Conservation (phyloP, 345 rosid species). For the Limnanthes douglasii region DNA sequence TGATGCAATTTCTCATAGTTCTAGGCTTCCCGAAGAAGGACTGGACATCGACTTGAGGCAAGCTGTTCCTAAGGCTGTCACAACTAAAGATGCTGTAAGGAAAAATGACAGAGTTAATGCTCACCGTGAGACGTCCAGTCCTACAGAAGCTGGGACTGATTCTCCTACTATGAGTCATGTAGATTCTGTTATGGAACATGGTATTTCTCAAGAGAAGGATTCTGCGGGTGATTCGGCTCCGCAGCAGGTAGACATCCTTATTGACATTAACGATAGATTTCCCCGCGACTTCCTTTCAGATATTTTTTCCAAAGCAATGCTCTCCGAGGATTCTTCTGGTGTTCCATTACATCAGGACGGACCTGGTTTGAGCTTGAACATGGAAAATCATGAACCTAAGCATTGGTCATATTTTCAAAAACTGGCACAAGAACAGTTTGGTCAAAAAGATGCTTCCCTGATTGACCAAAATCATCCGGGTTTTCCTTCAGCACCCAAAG, state of each 20-base stretch:
- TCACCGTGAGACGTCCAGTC: slow-evolving; percentile 8
- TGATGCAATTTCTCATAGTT: slow-evolving; percentile 24
- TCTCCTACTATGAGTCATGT: slow-evolving; percentile 14
- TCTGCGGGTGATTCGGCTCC: slow-evolving; percentile 16
- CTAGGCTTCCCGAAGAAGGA: slow-evolving; percentile 19
- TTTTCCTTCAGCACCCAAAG: slow-evolving; percentile 18
- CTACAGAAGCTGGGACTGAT: slow-evolving; percentile 14
- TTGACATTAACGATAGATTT: slow-evolving; percentile 74
- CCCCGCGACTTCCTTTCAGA: slow-evolving; percentile 75
- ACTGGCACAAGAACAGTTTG: slow-evolving; percentile 57
- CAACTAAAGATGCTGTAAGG: slow-evolving; percentile 12
- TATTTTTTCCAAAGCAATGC: slow-evolving; percentile 45
- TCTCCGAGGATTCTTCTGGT: slow-evolving; percentile 33
- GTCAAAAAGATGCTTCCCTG: slow-evolving; percentile 32
- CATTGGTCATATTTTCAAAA: slow-evolving; percentile 81
- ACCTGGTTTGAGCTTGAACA: slow-evolving; percentile 49
- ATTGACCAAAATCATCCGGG: slow-evolving; percentile 40
- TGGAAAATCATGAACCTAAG: slow-evolving; percentile 66
- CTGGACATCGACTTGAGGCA: slow-evolving; percentile 18
- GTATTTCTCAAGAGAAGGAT: slow-evolving; percentile 19
- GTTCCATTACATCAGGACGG: slow-evolving; percentile 27
- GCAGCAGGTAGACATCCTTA: slow-evolving; percentile 42
- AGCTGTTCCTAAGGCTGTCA: slow-evolving; percentile 12
- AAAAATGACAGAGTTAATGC: slow-evolving; percentile 15
- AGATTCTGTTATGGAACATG: slow-evolving; percentile 12